phyloP scores from a whole-genome alignment of 108 stramenopile genomes.

The Cyclotella choctawhatcheeana region DNA sequence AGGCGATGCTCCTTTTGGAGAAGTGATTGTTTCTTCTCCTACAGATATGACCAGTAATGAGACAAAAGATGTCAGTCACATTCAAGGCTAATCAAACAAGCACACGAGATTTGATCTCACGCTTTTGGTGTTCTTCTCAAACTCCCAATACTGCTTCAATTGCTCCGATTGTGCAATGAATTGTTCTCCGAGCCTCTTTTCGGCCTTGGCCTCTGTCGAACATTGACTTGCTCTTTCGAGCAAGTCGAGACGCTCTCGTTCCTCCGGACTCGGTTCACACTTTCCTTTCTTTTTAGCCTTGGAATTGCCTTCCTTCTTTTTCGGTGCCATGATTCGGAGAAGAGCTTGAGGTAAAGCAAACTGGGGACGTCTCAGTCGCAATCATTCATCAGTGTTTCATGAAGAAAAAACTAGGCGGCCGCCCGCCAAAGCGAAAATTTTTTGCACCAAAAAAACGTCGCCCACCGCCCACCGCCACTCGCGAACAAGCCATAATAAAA shows the following conservation, averaged over 20 bases:
- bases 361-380: no score
- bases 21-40: constrained; percentile 26
- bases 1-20: constrained; percentile 45
- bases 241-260: constrained; percentile 30
- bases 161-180: constrained; percentile 26
- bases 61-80: no score
- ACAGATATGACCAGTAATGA: no score
- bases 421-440: no score
- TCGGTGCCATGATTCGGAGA: constrained; percentile 34
- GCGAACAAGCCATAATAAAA: no score
- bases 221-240: constrained; percentile 22
- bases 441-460: no score
- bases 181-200: constrained; percentile 17
- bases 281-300: constrained; percentile 26
- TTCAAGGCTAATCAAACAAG: not conserved
- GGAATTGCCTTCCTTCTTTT: constrained; percentile 27
- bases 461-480: no score
- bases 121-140: constrained; percentile 41
- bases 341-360: no score
- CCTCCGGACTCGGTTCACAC: constrained; percentile 20
- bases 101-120: constrained; percentile 1
- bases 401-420: no score
- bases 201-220: constrained; percentile 13
- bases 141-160: constrained; percentile 41
- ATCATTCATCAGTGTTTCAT: no score